Evolutionary conservation across 768 basidiomycete genomes (phyloP).

Genomic region (Candolleomyces eurysporus): DNA sequence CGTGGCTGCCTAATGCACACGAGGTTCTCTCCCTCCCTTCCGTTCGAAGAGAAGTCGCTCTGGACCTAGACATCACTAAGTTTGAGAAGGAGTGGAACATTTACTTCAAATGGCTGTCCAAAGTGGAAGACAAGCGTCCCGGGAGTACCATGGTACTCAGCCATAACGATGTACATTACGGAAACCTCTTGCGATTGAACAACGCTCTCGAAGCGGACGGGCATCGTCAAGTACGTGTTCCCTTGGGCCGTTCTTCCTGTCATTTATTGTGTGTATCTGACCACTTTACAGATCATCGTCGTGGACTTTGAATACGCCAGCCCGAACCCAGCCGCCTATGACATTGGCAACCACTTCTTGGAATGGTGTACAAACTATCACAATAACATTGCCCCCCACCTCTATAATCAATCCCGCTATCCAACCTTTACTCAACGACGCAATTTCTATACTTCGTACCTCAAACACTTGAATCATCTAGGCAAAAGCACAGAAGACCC

Average conservation of each 20-base stretch:
- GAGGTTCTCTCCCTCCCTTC: too few relatives aligned
- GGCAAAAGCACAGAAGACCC: conserved; percentile 24
- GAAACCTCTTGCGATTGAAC: conserved; percentile 80
- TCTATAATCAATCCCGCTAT: conserved; percentile 62
- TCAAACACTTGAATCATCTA: conserved; percentile 46
- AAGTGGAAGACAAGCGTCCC: conserved; percentile 55
- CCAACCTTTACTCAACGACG: conserved; percentile 70
- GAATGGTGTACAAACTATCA: conserved; percentile 97
- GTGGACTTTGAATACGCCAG: conserved; percentile 98
- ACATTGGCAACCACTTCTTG: conserved; percentile 96
- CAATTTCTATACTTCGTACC: conserved; percentile 86
- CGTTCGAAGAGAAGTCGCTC: too few relatives aligned
- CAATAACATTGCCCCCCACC: conserved; percentile 60
- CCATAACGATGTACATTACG: conserved; percentile 97
- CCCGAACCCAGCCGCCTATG: conserved; percentile 89
- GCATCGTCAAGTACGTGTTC: conserved; percentile 76
- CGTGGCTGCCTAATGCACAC: too few relatives aligned
- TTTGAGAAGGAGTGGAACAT: too few relatives aligned
- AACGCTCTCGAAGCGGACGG: conserved; percentile 54
- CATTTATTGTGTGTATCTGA: conserved; percentile 8
- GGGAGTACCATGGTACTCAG: conserved; percentile 72
- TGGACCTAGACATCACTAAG: too few relatives aligned
- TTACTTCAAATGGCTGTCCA: too few relatives aligned
- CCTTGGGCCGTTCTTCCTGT: background rate
- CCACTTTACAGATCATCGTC: conserved; percentile 71